Conservation (phyloP, 441 rosid species). For the Syzygium malaccense region DNA sequence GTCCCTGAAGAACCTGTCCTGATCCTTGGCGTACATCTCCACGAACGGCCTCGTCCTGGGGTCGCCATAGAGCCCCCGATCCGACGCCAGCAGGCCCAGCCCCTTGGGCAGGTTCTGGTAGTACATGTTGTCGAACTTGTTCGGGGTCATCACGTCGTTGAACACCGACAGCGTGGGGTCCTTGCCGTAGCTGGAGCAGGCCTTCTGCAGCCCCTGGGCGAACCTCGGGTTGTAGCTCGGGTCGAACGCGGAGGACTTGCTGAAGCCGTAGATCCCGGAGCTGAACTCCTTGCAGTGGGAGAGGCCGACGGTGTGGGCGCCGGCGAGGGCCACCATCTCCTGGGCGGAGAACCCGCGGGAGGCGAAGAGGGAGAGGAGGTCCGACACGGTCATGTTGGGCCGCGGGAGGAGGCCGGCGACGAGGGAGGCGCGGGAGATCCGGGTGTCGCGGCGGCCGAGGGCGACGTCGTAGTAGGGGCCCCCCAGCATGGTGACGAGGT, state of each 20-base stretch:
- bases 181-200: constrained; percentile 33
- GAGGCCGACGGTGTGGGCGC: constrained; percentile 65
- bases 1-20: constrained; percentile 37
- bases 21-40: constrained; percentile 43
- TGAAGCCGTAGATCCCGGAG: constrained; percentile 20
- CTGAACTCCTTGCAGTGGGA: constrained; percentile 62
- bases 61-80: constrained; percentile 41
- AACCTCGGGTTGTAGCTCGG: constrained; percentile 53
- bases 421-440: constrained; percentile 27
- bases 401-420: constrained; percentile 38
- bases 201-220: constrained; percentile 39
- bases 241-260: constrained; percentile 3
- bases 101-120: constrained; percentile 56
- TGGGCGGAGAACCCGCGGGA: constrained; percentile 35
- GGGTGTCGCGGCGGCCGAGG: constrained; percentile 50
- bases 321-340: constrained; percentile 60
- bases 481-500: constrained; percentile 54
- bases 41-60: constrained; percentile 43
- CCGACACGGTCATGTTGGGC: constrained; percentile 35
- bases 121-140: constrained; percentile 58
- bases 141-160: constrained; percentile 64
- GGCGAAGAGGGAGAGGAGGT: constrained; percentile 31
- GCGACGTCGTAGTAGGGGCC: constrained; percentile 50
- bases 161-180: constrained; percentile 58
- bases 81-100: constrained; percentile 52